A percentile compares a stretch with the other conserved stretches of the same genome.
These are phyloP conservation scores for Blastobotrys parvus DNA, from an alignment of 805 yeast species.

Conservation along the genomic window DNA sequence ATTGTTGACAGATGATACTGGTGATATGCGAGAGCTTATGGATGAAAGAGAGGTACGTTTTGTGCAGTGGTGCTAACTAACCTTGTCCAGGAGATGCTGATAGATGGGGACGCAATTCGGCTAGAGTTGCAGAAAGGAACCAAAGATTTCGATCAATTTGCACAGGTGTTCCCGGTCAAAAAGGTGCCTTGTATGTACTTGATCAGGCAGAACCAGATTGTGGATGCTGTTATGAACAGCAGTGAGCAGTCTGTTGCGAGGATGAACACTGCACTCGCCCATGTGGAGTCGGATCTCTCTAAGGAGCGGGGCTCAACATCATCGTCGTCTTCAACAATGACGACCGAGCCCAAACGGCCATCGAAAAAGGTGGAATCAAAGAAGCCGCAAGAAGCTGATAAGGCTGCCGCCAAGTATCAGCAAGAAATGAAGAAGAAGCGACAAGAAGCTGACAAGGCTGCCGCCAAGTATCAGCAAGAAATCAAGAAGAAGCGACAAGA, in stretches of 20 bases:
- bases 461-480: slow-evolving; percentile 8
- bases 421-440: slow-evolving; percentile 7
- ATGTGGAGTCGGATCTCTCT: not conserved
- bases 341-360: not conserved
- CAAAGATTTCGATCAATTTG: slow-evolving; percentile 39
- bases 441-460: slow-evolving; percentile 4
- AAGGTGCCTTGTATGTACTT: slow-evolving; percentile 50
- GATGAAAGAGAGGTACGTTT: not conserved
- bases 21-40: not conserved
- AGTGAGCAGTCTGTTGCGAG: not conserved
- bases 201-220: slow-evolving; percentile 39
- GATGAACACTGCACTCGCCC: not conserved
- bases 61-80: not conserved
- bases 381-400: not conserved
- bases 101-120: slow-evolving; percentile 30
- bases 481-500: slow-evolving; percentile 6
- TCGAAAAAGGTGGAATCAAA: not conserved
- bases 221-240: slow-evolving; percentile 31
- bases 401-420: not conserved
- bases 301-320: not conserved
- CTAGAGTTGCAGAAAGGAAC: slow-evolving; percentile 36
- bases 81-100: not conserved
- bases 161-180: slow-evolving; percentile 47
- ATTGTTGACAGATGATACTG: slow-evolving; percentile 2
- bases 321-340: not conserved